Evolutionary conservation across 805 yeast species (phyloP).

Genomic region (Ogataea pilisensis): DNA sequence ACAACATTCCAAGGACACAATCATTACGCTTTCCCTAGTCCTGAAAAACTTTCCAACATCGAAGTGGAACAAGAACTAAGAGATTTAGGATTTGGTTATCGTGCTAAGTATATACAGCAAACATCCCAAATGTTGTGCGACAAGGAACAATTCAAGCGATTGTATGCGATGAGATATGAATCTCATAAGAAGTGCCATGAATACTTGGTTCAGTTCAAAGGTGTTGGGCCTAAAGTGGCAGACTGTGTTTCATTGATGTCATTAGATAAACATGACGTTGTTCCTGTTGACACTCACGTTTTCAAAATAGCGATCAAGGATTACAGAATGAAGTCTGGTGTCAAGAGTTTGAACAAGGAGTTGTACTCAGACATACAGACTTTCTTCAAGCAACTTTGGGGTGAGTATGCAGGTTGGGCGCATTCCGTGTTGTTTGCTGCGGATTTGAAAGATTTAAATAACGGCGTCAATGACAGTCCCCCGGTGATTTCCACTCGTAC

Average conservation of each 20-base stretch:
- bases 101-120: constrained; percentile 81
- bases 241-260: constrained; percentile 95
- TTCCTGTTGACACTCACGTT: constrained; percentile 95
- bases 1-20: constrained; percentile 48
- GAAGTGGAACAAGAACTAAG: constrained; percentile 36
- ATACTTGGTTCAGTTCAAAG: constrained; percentile 61
- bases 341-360: constrained; percentile 45
- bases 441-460: constrained; percentile 67
- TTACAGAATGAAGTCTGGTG: constrained; percentile 49
- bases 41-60: constrained; percentile 42
- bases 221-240: constrained; percentile 98
- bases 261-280: constrained; percentile 77
- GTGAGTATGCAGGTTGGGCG: constrained; percentile 97
- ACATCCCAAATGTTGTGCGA: constrained; percentile 60
- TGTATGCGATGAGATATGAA: constrained; percentile 38
- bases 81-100: constrained; percentile 73
- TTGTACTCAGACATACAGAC: constrained; percentile 54
- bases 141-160: constrained; percentile 33
- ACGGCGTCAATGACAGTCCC: constrained; percentile 47
- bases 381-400: constrained; percentile 70
- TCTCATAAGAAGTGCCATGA: constrained; percentile 44
- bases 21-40: constrained; percentile 73
- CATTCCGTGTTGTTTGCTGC: constrained; percentile 91
- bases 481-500: constrained; percentile 1
- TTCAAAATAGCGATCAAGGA: constrained; percentile 84